phyloP scores from a whole-genome alignment of 108 stramenopile genomes.

The Nitzschia palea region DNA sequence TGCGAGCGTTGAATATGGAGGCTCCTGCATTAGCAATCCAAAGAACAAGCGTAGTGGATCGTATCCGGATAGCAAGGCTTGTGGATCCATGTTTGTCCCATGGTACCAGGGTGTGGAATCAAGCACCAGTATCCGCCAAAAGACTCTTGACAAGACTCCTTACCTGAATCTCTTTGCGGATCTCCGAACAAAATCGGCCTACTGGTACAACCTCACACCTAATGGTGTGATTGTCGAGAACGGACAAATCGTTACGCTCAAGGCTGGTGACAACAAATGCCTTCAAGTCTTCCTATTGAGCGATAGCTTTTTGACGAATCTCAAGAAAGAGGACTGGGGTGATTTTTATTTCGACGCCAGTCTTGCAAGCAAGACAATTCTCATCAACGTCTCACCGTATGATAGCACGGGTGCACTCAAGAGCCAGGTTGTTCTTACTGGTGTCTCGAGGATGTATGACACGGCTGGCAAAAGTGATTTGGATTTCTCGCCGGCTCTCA shows the following conservation, averaged over 20 bases:
- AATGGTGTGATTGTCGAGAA: conserved; percentile 6
- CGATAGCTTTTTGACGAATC: neutral
- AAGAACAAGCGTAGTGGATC: neutral
- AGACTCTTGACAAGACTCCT: neutral
- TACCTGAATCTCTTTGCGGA: conserved; percentile 13
- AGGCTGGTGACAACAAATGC: neutral
- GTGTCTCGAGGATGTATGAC: conserved; percentile 2
- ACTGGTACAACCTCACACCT: conserved; percentile 7
- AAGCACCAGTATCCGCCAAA: neutral
- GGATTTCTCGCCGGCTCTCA: conserved; percentile 11
- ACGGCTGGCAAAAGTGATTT: neutral
- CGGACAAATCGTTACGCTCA: neutral
- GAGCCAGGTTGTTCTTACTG: neutral
- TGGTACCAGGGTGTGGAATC: neutral
- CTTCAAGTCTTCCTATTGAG: conserved; percentile 9
- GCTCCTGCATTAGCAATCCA: conserved; percentile 5
- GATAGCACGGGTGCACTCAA: neutral
- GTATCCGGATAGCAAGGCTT: conserved; percentile 10
- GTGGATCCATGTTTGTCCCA: conserved; percentile 16
- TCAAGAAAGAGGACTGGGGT: neutral
- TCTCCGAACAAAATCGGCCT: neutral
- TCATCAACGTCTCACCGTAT: conserved; percentile 29
- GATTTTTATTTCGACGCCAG: neutral
- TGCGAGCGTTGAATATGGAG: conserved; percentile 7
- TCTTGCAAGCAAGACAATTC: conserved; percentile 26